Evolutionary conservation across 2,329 filamentous ascomycete species (phyloP), one percentile per base, ranked within the genome.

Genomic region (Cladosporium oxysporum): DNA sequence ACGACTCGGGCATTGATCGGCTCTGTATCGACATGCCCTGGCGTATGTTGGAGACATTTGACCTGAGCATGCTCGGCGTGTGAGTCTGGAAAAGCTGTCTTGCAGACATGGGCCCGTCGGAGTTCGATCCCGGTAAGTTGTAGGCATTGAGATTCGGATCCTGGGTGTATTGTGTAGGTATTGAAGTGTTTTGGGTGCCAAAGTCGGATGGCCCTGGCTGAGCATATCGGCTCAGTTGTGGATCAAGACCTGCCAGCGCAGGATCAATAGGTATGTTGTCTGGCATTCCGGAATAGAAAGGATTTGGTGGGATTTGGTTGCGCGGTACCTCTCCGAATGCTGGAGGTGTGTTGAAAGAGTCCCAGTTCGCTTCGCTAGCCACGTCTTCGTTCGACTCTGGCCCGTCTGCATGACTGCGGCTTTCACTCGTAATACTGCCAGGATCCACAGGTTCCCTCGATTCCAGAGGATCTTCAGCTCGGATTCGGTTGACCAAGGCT

Each of bases 191-290:
- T 16, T 41, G 49, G 26, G 35, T 7, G 28, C 26, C 29, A 29
- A 55, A 55, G 28, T 29, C 23, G 16, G 14, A n/a, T 1, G 50
- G 50, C 23, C 18, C 35, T 11, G 33, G 21, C 16, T 63, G 49
- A 10, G 16, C 26, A n/a, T 57, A 57, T 47, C 52, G 61, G 23
- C 31, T 29, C 21, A 63, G 21, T 57, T 47, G 61, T 26, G 50
- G 61, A 21, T 63, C 61, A 5, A 63, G 50, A 2, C 50, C 50
- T 31, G 35, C 26, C 23, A 63, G 35, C 26, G 50, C 61, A 31
- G 61, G 61, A 47, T 63, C 61, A 26, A 63, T 63, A 6, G 61
- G 61, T n/a, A 63, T 63, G 12, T 63, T 23, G 18, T 63, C 61
- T 16, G 21, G 18, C 23, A 63, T 31, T 21, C 50, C 33, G 11